Evolutionary conservation across 2,329 filamentous ascomycete species (phyloP).

Genomic region (Penicillium griseofulvum): DNA sequence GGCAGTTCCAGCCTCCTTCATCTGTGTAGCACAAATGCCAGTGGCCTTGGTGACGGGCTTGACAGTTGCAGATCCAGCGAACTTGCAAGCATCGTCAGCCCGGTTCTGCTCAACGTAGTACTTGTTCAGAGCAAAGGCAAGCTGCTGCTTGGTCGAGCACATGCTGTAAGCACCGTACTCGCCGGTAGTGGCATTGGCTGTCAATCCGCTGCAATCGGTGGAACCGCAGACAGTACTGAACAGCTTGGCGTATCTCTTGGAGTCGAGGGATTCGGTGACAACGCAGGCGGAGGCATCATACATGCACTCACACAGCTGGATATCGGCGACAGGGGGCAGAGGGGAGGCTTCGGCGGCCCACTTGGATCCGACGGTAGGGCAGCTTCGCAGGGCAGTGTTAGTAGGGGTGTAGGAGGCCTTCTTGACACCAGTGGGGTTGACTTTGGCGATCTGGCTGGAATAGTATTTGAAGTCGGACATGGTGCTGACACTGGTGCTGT

Average conservation of each 20-base stretch:
- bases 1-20: constrained; percentile 41
- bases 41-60: constrained; percentile 35
- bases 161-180: constrained; percentile 48
- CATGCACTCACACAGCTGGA: constrained; percentile 80
- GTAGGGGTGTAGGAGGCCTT: constrained; percentile 67
- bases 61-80: constrained; percentile 41
- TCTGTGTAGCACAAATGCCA: constrained; percentile 38
- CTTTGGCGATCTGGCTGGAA: constrained; percentile 64
- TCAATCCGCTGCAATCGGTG: constrained; percentile 41
- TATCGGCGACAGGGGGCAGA: constrained; percentile 79
- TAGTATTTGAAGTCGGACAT: constrained; percentile 72
- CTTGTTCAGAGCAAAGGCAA: constrained; percentile 45
- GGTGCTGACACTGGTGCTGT: constrained; percentile 59
- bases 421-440: constrained; percentile 63
- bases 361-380: constrained; percentile 61
- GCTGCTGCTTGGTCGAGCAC: constrained; percentile 44
- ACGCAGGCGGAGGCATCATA: constrained; percentile 67
- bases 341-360: constrained; percentile 65
- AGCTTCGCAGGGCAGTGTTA: constrained; percentile 65
- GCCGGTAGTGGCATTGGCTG: constrained; percentile 40
- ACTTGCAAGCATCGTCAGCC: constrained; percentile 42
- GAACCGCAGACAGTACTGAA: constrained; percentile 55
- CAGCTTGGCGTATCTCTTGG: constrained; percentile 47
- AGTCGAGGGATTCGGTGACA: constrained; percentile 47
- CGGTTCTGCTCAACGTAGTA: constrained; percentile 44